Evolutionary conservation across 148 eudicot genomes (phyloP), one percentile per base, ranked within the genome.

Genomic region (Vaccinium vitisidaea): DNA sequence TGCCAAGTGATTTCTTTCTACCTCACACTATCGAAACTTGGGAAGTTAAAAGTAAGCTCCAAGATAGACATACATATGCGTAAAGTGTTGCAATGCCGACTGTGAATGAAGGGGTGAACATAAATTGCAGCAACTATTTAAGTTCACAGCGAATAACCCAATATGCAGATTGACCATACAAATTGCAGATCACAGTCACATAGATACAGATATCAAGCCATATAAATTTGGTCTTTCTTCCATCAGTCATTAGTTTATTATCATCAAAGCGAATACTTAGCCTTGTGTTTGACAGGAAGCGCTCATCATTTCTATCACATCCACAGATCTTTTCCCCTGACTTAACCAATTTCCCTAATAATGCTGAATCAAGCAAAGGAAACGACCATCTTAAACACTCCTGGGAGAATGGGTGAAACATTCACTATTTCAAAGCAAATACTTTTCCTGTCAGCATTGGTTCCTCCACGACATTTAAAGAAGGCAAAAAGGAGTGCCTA

Each of bases 71-170:
- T 6, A 25, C 21, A 13, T 32, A 71, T 32, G 30, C 8, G 8
- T 23, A 50, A 81, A 61, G 23, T 21, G 53, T 81, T 18, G 54
- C 80, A 76, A 82, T 69, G 84, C 61, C 14, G 77, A 82, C 48
- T 50, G 25, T 48, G 59, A 69, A 82, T 43, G 76, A 50, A 65
- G 25, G 77, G 18, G 27, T n/a, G 55, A 15, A 46, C 75, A 81
- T 16, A 52, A 53, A 80, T 6, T 32, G 18, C 30, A 36, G n/a
- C 5, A 80, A 79, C 19, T 16, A 18, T 80, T 80, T 61, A 80
- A 2, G 71, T 30, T 58, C n/a, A 19, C 15, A 80, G 58, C 9
- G 13, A 80, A 59, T 56, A 58, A 59, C 19, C 80, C 59, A 77
- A n/a, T 6, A 53, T 18, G 19, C 67, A 59, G 9, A 39, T 30